These are phyloP conservation scores for Escallonia rubra DNA, from an alignment of 129 eudicot species.

Conservation along the genomic window DNA sequence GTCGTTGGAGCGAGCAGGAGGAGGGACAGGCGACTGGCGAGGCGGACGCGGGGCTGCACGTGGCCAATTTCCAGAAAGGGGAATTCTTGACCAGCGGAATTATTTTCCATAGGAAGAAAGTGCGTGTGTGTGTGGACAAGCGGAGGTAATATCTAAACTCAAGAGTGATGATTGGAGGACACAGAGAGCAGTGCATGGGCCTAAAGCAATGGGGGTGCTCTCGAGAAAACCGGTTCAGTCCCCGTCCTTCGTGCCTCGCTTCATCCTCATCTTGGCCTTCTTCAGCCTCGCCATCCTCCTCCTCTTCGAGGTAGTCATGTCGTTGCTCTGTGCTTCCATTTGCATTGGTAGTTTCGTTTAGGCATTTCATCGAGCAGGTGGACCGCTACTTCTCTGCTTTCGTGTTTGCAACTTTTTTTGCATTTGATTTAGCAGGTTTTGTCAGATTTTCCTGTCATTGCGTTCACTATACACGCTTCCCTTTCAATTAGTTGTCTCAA, in stretches of 20 bases:
- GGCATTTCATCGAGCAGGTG: not conserved
- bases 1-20: too few relatives aligned
- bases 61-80: too few relatives aligned
- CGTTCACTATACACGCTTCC: not conserved
- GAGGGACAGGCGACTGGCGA: too few relatives aligned
- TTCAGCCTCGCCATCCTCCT: conserved; percentile 29
- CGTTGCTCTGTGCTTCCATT: not conserved
- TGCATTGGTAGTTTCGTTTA: not conserved
- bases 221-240: conserved; percentile 22
- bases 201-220: conserved; percentile 21
- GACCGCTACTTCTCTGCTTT: not conserved
- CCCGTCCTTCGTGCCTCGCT: conserved; percentile 22
- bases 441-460: conserved; percentile 6
- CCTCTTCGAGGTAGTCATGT: conserved; percentile 30
- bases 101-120: too few relatives aligned
- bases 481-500: not conserved
- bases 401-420: not conserved
- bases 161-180: too few relatives aligned
- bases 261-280: conserved; percentile 21
- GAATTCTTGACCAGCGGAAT: too few relatives aligned
- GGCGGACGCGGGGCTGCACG: too few relatives aligned
- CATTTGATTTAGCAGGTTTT: not conserved
- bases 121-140: too few relatives aligned
- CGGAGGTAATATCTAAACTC: too few relatives aligned
- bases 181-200: not conserved